These are phyloP conservation scores for Lipomyces lipofer DNA, from an alignment of 805 yeast species.

Conservation along the genomic window DNA sequence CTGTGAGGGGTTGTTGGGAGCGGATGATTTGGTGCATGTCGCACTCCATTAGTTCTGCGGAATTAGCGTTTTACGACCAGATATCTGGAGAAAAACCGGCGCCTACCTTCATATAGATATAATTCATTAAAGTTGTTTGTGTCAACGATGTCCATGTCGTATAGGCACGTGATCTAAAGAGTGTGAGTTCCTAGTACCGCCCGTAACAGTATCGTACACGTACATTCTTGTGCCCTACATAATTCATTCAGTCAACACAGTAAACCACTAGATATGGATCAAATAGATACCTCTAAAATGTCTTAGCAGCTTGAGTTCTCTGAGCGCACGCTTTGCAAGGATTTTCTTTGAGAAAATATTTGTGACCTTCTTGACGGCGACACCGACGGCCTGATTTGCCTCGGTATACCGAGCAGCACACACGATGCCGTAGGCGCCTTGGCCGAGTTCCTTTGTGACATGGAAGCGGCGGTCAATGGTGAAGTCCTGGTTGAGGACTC, in stretches of 20 bases:
- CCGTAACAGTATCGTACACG: too few species aligned
- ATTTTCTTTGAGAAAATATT: conserved; percentile 90
- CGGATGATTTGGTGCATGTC: conserved; percentile 97
- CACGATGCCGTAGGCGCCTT: conserved; percentile 97
- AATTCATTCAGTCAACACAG: conserved; percentile 39
- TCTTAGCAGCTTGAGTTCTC: conserved; percentile 85
- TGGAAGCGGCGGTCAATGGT: conserved; percentile 86
- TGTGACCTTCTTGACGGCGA: conserved; percentile 95
- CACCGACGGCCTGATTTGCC: conserved; percentile 45
- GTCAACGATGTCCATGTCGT: conserved; percentile 86
- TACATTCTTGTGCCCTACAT: conserved; percentile 84
- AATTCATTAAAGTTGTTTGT: conserved; percentile 85
- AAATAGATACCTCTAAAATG: conserved; percentile 88
- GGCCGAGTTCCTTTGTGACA: conserved; percentile 90
- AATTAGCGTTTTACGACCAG: too few species aligned
- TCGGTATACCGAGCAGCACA: conserved; percentile 79
- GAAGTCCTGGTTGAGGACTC: conserved; percentile 87
- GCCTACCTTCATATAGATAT: conserved; percentile 73
- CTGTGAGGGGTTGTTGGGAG: conserved; percentile 90
- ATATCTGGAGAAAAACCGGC: neutral
- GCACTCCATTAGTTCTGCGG: conserved; percentile 94
- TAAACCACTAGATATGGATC: too few species aligned
- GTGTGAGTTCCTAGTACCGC: neutral
- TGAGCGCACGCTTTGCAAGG: conserved; percentile 83
- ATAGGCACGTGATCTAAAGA: conserved; percentile 73